phyloP scores from a whole-genome alignment of 2,329 filamentous ascomycete genomes.

The Talaromyces marneffei region DNA sequence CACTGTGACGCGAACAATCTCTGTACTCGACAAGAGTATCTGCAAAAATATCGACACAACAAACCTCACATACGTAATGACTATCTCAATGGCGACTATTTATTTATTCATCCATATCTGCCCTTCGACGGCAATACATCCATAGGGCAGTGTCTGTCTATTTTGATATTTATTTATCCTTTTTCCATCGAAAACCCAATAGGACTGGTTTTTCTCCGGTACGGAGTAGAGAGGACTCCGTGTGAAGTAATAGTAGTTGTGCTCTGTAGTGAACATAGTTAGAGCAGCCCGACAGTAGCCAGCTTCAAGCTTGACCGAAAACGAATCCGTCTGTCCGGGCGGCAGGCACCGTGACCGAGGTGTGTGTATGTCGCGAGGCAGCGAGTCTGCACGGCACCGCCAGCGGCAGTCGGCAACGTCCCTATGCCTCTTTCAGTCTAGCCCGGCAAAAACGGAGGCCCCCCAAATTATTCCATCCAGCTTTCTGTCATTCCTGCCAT shows the following conservation, averaged over 20 bases:
- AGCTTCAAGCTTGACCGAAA: conserved; percentile 3
- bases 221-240: background rate
- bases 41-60: too few species aligned
- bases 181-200: background rate
- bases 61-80: background rate
- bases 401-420: conserved; percentile 4
- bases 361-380: background rate
- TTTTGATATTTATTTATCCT: too few species aligned
- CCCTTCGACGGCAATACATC: background rate
- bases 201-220: background rate
- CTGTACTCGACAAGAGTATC: too few species aligned
- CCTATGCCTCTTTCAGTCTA: background rate
- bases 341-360: background rate
- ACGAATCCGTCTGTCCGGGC: conserved; percentile 3
- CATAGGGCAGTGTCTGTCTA: background rate
- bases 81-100: background rate
- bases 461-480: conserved; percentile 6
- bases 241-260: background rate
- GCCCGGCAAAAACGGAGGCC: conserved; percentile 4
- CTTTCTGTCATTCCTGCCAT: conserved; percentile 24
- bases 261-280: background rate
- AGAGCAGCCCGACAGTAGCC: background rate
- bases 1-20: too few species aligned
- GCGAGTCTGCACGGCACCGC: conserved; percentile 1
- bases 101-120: background rate